These are phyloP conservation scores for Aspergillus funiculosus DNA, from an alignment of 495 filamentous ascomycete genomes.

Conservation along the genomic window DNA sequence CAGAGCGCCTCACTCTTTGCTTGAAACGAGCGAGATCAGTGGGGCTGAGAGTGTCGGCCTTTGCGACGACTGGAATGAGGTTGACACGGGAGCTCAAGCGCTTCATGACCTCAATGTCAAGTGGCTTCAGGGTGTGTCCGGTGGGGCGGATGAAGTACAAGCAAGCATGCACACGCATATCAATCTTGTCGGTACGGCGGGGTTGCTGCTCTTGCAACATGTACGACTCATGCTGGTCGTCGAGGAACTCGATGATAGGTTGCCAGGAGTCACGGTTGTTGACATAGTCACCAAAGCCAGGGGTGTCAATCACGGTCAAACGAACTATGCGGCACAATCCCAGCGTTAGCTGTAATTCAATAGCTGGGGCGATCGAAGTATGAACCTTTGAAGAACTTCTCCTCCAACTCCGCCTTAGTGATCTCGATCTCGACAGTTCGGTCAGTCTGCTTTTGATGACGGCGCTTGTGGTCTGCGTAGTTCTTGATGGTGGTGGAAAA, in stretches of 20 bases:
- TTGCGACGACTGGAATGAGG: conserved; percentile 95
- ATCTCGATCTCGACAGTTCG: conserved; percentile 99
- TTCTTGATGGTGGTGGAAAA: conserved; percentile 99
- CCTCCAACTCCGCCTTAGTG: conserved; percentile 97
- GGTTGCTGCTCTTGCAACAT: conserved; percentile 99
- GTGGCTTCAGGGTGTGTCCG: conserved; percentile 94
- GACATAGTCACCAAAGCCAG: conserved; percentile 98
- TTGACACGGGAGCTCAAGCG: conserved; percentile 94
- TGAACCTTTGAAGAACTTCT: conserved; percentile 99
- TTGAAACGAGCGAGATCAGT: conserved; percentile 88
- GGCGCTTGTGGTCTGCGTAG: conserved; percentile 97
- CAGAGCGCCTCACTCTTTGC: conserved; percentile 59
- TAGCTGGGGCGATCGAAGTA: neutral
- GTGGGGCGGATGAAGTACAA: conserved; percentile 98
- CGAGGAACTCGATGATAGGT: conserved; percentile 98
- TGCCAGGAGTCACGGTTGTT: conserved; percentile 99
- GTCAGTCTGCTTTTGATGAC: conserved; percentile 97
- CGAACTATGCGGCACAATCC: conserved; percentile 58
- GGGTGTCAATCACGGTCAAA: conserved; percentile 96
- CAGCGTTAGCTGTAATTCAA: conserved; percentile 15
- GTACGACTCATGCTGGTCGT: conserved; percentile 99
- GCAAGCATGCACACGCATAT: conserved; percentile 96
- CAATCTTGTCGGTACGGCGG: conserved; percentile 94
- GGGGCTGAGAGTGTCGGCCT: conserved; percentile 95
- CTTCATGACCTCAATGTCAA: conserved; percentile 99